These are phyloP conservation scores for Eimeria acervulina DNA, from an alignment of 169 alveolate species.

Conservation along the genomic window DNA sequence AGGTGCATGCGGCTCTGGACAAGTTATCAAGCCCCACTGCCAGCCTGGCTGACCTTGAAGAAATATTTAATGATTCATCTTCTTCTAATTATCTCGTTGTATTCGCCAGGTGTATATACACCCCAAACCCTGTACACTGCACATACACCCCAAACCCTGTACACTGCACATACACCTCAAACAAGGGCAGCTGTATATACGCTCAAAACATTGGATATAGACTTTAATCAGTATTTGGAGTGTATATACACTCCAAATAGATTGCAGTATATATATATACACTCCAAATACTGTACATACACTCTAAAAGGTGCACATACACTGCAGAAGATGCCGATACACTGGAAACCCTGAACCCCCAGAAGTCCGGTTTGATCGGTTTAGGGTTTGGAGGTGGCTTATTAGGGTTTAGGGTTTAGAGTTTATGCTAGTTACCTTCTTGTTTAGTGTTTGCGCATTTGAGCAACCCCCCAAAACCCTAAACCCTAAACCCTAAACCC, in stretches of 20 bases:
- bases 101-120: conserved; percentile 41
- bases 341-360: not conserved
- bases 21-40: conserved; percentile 13
- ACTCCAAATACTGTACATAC: too few species aligned
- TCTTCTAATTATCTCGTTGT: conserved; percentile 72
- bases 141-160: conserved; percentile 25
- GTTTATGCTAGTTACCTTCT: not conserved
- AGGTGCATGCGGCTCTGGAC: not conserved
- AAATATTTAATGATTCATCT: conserved; percentile 47
- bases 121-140: not conserved
- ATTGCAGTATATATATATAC: too few species aligned
- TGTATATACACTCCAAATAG: too few species aligned
- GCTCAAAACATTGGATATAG: too few species aligned
- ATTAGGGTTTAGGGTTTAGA: not conserved
- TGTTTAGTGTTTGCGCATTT: too few species aligned
- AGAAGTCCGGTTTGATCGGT: not conserved
- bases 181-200: too few species aligned
- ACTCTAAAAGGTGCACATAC: too few species aligned
- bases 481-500: not conserved
- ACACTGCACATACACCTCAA: too few species aligned
- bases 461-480: not conserved
- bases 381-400: not conserved
- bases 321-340: too few species aligned
- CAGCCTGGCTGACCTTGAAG: not conserved
- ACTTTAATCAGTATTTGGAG: too few species aligned